These are phyloP conservation scores for Naganishia antarctica DNA, from an alignment of 768 basidiomycete genomes.

Conservation along the genomic window DNA sequence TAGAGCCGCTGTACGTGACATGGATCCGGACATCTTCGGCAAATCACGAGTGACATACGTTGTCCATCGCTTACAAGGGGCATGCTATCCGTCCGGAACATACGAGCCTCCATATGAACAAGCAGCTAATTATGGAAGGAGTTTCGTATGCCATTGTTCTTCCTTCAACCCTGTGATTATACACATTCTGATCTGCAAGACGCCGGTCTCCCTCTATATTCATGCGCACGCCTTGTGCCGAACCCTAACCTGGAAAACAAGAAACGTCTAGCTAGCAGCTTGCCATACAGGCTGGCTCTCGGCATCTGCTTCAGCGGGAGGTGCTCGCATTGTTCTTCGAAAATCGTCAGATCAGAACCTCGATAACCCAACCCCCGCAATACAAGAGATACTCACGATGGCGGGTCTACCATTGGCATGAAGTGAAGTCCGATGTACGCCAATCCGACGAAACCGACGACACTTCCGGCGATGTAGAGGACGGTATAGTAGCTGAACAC, in stretches of 20 bases:
- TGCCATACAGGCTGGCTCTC: slow-evolving; percentile 48
- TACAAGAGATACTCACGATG: slow-evolving; percentile 33
- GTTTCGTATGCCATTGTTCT: too few relatives aligned
- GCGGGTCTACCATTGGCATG: slow-evolving; percentile 44
- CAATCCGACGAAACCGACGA: slow-evolving; percentile 44
- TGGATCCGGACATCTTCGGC: too few relatives aligned
- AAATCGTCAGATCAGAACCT: neutral
- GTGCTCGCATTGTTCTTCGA: slow-evolving; percentile 46
- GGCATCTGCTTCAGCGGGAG: slow-evolving; percentile 32
- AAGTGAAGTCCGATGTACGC: slow-evolving; percentile 46
- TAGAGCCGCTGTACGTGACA: too few relatives aligned
- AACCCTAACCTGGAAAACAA: neutral
- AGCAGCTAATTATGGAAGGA: too few relatives aligned
- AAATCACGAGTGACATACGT: too few relatives aligned
- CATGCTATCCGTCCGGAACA: too few relatives aligned
- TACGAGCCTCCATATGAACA: too few relatives aligned
- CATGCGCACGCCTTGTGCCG: neutral
- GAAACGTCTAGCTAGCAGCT: slow-evolving; percentile 31
- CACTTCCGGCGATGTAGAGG: slow-evolving; percentile 46
- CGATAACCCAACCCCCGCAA: neutral
- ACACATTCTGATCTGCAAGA: neutral
- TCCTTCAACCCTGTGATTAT: too few relatives aligned
- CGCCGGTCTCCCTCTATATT: neutral
- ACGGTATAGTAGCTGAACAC: slow-evolving; percentile 45
- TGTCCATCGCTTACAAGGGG: too few relatives aligned